Evolutionary conservation across 352 stramenopile genomes (phyloP).

Genomic region (Globisporangium yorkense): DNA sequence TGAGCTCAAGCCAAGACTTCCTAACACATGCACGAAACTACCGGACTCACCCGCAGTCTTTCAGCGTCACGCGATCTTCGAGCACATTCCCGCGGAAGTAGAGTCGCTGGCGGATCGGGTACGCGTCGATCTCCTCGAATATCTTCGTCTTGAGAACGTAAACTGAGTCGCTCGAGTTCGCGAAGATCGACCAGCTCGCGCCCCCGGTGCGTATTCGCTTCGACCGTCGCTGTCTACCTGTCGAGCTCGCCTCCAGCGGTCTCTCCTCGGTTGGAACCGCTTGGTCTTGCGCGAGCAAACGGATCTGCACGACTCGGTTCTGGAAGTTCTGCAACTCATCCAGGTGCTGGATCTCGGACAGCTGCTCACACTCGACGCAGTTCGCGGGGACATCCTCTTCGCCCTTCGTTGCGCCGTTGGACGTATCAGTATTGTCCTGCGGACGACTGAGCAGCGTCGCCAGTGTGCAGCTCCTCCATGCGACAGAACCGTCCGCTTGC

Average conservation of each 20-base stretch:
- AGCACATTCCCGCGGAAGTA: constrained; percentile 64
- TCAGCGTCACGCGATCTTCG: constrained; percentile 48
- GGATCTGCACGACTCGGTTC: constrained; percentile 50
- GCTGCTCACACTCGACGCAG: constrained; percentile 47
- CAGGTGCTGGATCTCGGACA: constrained; percentile 28
- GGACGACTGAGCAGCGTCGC: constrained; percentile 18
- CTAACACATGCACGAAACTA: neutral
- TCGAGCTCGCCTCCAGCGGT: constrained; percentile 26
- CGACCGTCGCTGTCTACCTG: constrained; percentile 46
- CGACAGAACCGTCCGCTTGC: constrained; percentile 17
- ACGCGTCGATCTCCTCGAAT: constrained; percentile 56
- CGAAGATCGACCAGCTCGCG: constrained; percentile 38
- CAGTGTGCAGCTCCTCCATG: constrained; percentile 47
- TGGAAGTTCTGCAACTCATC: constrained; percentile 63
- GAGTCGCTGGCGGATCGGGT: constrained; percentile 61
- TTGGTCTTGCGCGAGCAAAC: constrained; percentile 51
- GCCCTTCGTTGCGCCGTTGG: constrained; percentile 4
- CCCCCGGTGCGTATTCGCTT: constrained; percentile 46
- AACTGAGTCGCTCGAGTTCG: constrained; percentile 62
- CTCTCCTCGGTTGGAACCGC: constrained; percentile 36
- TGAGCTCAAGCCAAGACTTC: neutral
- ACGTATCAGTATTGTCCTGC: neutral
- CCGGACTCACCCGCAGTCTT: constrained; percentile 48
- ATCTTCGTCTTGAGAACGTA: constrained; percentile 79
- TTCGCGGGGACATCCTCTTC: constrained; percentile 15